Percentiles rank a stretch among this genome's conserved stretches.
phyloP scores from a whole-genome alignment of 805 yeast species.

The Aciculoconidium aculeatum region DNA sequence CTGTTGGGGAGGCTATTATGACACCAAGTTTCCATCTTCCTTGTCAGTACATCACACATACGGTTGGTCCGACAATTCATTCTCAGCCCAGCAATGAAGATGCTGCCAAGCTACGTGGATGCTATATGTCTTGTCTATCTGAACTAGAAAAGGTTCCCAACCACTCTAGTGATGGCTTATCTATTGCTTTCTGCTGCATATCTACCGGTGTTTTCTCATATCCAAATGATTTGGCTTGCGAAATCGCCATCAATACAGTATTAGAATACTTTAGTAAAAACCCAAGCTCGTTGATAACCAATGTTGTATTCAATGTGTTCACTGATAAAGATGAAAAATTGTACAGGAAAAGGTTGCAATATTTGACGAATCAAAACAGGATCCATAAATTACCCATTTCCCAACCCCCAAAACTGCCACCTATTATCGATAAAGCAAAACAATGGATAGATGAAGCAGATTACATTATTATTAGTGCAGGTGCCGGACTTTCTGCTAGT shows the following conservation, averaged over 20 bases:
- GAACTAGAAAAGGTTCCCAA: not conserved
- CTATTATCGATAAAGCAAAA: not conserved
- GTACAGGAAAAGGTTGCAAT: not conserved
- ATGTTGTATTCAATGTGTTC: constrained; percentile 3
- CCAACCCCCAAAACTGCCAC: not conserved
- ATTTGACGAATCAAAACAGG: too few species aligned
- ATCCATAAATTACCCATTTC: not conserved
- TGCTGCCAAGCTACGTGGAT: not conserved
- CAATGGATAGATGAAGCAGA: constrained; percentile 1
- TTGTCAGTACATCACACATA: constrained; percentile 2
- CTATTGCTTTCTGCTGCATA: constrained; percentile 4
- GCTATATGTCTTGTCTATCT: constrained; percentile 1
- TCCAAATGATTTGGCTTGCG: constrained; percentile 3
- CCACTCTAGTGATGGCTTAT: not conserved
- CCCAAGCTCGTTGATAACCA: not conserved
- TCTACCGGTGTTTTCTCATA: constrained; percentile 4
- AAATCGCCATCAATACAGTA: constrained; percentile 1
- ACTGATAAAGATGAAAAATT: not conserved
- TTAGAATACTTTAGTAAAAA: constrained; percentile 1
- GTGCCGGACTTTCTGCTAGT: constrained; percentile 4
- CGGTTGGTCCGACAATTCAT: constrained; percentile 2
- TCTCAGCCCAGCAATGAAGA: not conserved
- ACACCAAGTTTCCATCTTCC: constrained; percentile 3
- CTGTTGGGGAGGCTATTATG: constrained; percentile 2
- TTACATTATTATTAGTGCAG: constrained; percentile 4